Percentiles rank a stretch among this genome's conserved stretches.
Conservation (phyloP, 169 alveolate species). For the Plasmodium sp. region DNA sequence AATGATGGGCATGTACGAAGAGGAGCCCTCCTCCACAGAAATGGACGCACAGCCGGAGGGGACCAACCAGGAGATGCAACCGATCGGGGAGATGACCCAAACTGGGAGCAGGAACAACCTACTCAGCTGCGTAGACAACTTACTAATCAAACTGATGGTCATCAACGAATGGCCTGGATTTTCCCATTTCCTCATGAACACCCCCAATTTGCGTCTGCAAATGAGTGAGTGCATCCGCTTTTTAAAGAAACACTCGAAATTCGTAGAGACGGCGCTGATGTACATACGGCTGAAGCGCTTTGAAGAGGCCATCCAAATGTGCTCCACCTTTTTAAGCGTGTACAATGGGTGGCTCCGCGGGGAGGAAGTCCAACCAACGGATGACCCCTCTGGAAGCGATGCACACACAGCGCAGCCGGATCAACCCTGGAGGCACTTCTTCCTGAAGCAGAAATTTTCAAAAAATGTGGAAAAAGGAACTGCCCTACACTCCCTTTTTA, state of each 20-base stretch:
- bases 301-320: constrained; percentile 49
- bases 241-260: constrained; percentile 1
- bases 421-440: not conserved
- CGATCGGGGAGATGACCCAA: not conserved
- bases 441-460: not conserved
- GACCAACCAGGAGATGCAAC: not conserved
- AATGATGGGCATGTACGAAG: not conserved
- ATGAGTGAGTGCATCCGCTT: constrained; percentile 18
- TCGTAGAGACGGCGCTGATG: constrained; percentile 6
- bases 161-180: not conserved
- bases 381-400: not conserved
- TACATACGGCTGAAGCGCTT: constrained; percentile 17
- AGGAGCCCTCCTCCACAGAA: not conserved
- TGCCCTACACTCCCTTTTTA: not conserved
- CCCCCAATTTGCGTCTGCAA: not conserved
- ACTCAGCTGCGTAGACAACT: not conserved
- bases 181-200: constrained; percentile 7
- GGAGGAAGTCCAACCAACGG: not conserved
- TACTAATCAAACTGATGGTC: constrained; percentile 15
- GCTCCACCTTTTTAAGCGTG: constrained; percentile 6
- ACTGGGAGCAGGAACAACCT: not conserved
- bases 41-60: not conserved
- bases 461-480: not conserved
- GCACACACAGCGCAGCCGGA: not conserved
- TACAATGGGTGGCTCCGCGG: not conserved